phyloP scores from a whole-genome alignment of 768 basidiomycete species.

The Mycena belliarum region DNA sequence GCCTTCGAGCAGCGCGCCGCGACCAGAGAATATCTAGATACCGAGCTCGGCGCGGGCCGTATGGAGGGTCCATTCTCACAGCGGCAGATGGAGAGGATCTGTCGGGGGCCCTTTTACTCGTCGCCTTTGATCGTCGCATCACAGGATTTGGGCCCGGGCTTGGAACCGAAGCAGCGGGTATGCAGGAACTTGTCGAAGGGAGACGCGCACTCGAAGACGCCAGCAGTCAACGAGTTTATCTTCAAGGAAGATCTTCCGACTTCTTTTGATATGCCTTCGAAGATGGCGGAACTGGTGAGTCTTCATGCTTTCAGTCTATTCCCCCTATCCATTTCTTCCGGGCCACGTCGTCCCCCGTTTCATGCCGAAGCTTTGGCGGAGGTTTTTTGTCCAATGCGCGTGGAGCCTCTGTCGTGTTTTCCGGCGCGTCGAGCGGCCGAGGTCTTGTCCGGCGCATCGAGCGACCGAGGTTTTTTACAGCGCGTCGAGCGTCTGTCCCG shows the following conservation, averaged over 20 bases:
- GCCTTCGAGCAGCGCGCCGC: background rate
- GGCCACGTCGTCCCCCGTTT: background rate
- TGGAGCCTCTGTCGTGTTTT: too few species aligned
- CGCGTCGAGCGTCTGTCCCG: too few species aligned
- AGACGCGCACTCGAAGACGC: background rate
- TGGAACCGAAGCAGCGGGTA: conserved; percentile 17
- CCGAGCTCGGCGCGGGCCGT: conserved; percentile 1
- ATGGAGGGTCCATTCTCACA: conserved; percentile 17
- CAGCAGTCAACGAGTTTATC: conserved; percentile 20
- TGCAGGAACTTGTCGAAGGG: conserved; percentile 24
- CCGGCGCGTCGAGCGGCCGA: too few species aligned
- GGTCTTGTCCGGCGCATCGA: too few species aligned
- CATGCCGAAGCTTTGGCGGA: background rate
- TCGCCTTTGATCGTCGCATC: conserved; percentile 25
- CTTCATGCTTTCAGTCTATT: background rate
- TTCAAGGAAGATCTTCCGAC: conserved; percentile 19
- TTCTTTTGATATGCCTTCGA: conserved; percentile 11
- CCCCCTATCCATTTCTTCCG: conserved; percentile 5
- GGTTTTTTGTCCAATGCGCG: too few species aligned
- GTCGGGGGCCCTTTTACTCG: conserved; percentile 26
- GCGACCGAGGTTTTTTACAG: too few species aligned
- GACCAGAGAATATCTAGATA: conserved; percentile 13
- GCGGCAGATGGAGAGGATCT: too few species aligned
- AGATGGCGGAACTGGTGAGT: conserved; percentile 21
- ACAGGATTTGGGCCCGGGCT: conserved; percentile 12